phyloP scores from a whole-genome alignment of 1,284 basidiomycete genomes.

The Phlebopus sp. region DNA sequence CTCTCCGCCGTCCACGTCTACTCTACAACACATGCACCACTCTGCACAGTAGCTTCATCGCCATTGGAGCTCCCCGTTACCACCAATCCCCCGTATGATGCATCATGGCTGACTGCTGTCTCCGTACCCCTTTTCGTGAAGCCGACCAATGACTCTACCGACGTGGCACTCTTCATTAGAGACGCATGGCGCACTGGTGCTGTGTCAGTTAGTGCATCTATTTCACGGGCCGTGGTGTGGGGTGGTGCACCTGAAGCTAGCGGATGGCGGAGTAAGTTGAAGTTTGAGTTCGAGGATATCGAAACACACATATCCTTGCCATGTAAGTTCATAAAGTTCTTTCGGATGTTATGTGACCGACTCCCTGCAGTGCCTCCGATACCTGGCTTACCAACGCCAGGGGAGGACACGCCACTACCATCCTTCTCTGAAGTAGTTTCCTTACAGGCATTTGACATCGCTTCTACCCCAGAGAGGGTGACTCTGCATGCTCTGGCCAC shows the following conservation, averaged over 20 bases:
- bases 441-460: conserved; percentile 54
- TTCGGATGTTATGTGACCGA: conserved; percentile 7
- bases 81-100: conserved; percentile 50
- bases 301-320: conserved; percentile 45
- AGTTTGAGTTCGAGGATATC: conserved; percentile 43
- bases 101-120: conserved; percentile 57
- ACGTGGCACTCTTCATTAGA: conserved; percentile 49
- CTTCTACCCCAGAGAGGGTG: conserved; percentile 44
- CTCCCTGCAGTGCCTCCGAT: conserved; percentile 53
- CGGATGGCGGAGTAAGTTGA: conserved; percentile 52
- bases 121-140: conserved; percentile 50
- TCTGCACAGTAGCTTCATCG: conserved; percentile 46
- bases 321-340: conserved; percentile 40
- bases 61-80: conserved; percentile 57
- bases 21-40: conserved; percentile 40
- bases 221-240: conserved; percentile 43
- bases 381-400: conserved; percentile 64
- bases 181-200: conserved; percentile 58
- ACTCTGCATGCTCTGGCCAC: conserved; percentile 54
- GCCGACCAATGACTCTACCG: conserved; percentile 52
- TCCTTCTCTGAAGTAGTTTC: conserved; percentile 56
- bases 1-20: conserved; percentile 48
- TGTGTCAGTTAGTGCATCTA: conserved; percentile 42
- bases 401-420: conserved; percentile 49
- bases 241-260: conserved; percentile 47